Evolutionary conservation across 106 monocot genomes (phyloP).

Genomic region (Alisma plantagoaquatica): DNA sequence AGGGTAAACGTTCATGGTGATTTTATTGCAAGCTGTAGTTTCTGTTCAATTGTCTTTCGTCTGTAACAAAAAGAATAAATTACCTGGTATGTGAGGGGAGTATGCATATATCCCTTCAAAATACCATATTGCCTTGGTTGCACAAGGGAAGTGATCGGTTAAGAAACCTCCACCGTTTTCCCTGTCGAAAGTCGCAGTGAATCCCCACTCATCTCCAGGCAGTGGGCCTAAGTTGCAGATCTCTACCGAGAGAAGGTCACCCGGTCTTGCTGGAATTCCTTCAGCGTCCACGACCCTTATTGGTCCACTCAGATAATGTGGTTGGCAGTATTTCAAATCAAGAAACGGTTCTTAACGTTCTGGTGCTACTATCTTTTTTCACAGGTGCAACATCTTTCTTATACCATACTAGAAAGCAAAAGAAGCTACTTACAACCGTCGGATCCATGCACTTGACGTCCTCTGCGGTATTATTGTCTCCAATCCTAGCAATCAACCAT

Average conservation of each 20-base stretch:
- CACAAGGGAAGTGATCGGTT: constrained; percentile 78
- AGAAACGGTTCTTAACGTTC: no score
- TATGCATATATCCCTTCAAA: constrained; percentile 90
- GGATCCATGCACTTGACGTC: constrained; percentile 61
- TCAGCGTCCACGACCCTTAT: constrained; percentile 46
- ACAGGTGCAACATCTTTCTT: no score
- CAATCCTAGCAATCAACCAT: constrained; percentile 67
- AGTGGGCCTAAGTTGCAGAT: constrained; percentile 85
- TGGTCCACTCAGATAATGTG: constrained; percentile 79
- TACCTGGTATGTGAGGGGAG: constrained; percentile 83
- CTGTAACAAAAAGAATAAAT: neutral
- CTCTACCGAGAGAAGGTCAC: constrained; percentile 77
- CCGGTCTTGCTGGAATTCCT: constrained; percentile 60
- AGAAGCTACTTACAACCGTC: constrained; percentile 54
- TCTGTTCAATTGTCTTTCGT: no score
- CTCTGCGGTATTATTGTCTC: constrained; percentile 49
- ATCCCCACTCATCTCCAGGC: constrained; percentile 90
- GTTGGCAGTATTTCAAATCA: no score
- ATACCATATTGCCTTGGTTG: constrained; percentile 93
- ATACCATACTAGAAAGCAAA: no score
- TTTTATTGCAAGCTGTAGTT: neutral
- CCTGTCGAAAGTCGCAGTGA: constrained; percentile 71
- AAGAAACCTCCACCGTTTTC: constrained; percentile 93
- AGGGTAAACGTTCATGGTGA: neutral
- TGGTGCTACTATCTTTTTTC: no score